These are phyloP conservation scores for Saccharomycopsis phalli DNA, from an alignment of 1,139 yeast genomes.

Conservation along the genomic window DNA sequence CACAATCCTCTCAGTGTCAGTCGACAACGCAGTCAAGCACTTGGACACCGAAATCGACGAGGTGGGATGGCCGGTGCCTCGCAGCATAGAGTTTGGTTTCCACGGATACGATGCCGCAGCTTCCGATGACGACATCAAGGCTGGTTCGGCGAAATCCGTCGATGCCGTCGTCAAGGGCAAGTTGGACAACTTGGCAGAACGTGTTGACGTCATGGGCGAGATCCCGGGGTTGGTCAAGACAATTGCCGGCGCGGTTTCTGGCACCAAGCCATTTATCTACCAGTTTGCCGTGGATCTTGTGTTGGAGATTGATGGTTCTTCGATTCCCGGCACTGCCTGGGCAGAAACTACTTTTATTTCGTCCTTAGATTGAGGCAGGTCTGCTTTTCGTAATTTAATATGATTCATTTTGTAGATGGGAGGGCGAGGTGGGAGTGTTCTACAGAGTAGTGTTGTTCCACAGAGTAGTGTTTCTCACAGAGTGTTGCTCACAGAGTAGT, in stretches of 20 bases:
- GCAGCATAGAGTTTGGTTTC: slow-evolving; percentile 50
- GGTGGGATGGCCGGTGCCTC: slow-evolving; percentile 91
- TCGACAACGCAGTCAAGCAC: slow-evolving; percentile 60
- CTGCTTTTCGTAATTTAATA: background rate
- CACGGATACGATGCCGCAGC: slow-evolving; percentile 39
- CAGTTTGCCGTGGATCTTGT: slow-evolving; percentile 61
- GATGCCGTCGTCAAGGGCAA: slow-evolving; percentile 44
- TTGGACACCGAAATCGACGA: slow-evolving; percentile 52
- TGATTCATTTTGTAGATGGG: background rate
- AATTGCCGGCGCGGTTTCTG: slow-evolving; percentile 90
- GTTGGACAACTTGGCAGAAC: slow-evolving; percentile 57
- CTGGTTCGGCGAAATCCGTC: slow-evolving; percentile 28
- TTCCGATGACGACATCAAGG: slow-evolving; percentile 31
- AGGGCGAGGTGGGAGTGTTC: too few relatives aligned
- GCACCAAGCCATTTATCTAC: slow-evolving; percentile 90
- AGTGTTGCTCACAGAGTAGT: too few relatives aligned
- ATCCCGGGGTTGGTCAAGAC: slow-evolving; percentile 90
- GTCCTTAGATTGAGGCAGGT: slow-evolving; percentile 20
- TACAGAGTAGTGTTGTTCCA: too few relatives aligned
- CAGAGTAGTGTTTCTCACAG: too few relatives aligned
- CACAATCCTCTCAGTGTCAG: slow-evolving; percentile 55
- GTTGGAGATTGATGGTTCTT: slow-evolving; percentile 30
- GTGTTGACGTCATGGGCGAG: slow-evolving; percentile 97
- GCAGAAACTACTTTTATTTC: slow-evolving; percentile 77
- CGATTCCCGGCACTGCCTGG: slow-evolving; percentile 54